phyloP scores from a whole-genome alignment of 768 basidiomycete genomes.

The Tylopilus intermedius region DNA sequence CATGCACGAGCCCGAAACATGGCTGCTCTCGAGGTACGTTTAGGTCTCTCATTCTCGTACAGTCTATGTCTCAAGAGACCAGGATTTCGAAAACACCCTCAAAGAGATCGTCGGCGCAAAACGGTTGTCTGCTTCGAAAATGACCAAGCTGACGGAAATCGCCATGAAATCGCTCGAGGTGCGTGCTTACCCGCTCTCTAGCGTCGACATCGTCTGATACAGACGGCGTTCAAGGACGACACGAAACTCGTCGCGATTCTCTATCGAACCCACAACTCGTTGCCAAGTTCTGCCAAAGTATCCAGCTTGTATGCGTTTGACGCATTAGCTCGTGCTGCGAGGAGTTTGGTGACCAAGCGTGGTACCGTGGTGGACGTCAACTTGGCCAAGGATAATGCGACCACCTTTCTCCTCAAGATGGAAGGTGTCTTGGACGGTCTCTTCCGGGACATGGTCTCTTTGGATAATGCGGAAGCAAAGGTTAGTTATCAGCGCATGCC shows the following conservation, averaged over 20 bases:
- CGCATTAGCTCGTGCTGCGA: constrained; percentile 82
- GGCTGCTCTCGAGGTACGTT: constrained; percentile 39
- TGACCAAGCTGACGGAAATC: constrained; percentile 69
- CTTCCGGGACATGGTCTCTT: constrained; percentile 75
- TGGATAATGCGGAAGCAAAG: constrained; percentile 70
- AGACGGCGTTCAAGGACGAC: constrained; percentile 54
- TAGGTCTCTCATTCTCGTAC: not conserved
- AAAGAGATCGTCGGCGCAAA: constrained; percentile 81
- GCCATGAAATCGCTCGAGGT: constrained; percentile 78
- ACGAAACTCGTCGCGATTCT: constrained; percentile 83
- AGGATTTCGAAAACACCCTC: constrained; percentile 79
- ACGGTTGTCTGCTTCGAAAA: constrained; percentile 82
- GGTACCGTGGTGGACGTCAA: constrained; percentile 52
- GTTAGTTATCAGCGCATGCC: constrained; percentile 51
- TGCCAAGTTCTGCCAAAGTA: constrained; percentile 65
- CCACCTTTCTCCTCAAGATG: constrained; percentile 83
- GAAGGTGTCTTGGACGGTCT: constrained; percentile 88
- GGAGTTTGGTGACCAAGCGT: constrained; percentile 61
- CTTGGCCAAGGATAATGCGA: constrained; percentile 60
- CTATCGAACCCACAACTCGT: constrained; percentile 82
- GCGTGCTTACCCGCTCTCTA: constrained; percentile 22
- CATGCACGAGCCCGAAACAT: constrained; percentile 30
- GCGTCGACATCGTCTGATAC: not conserved
- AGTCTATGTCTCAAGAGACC: constrained; percentile 7
- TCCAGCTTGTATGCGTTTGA: constrained; percentile 92